Base-by-base conservation (phyloP, 192 early-diverging fungal genomes). In the Coemansia reversa region DNA sequence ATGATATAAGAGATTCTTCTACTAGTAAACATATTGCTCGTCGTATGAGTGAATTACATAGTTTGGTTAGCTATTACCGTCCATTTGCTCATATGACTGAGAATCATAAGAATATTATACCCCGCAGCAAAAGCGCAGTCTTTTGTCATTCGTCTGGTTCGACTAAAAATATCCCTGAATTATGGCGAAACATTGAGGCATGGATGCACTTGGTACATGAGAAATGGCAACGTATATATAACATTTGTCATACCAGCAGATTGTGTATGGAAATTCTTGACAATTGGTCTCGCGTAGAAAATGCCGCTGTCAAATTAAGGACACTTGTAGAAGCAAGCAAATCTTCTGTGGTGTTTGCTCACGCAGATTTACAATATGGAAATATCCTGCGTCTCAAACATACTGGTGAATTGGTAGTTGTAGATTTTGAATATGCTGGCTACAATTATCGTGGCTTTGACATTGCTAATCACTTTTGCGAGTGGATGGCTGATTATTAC, bases 281-380 rank as follows among this genome's bases (percentile, higher is more conserved):
- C 4, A 51, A 68, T 61, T 71, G 73, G 70, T 1, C 58, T 23
- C 28, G 55, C 47, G 27, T 75, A 2, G 55, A 77, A 52, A 58
- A 70, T 5, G 72, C 90, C 29, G 70, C 88, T 12, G 70, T 62
- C 18, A 69, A 61, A 42, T 54, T 95, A 22, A 58, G 76, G 19
- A 45, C 48, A 2, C 83, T 84, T 23, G 82, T 91, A 6, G 83
- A 81, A 3, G 56, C 83, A 0, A 23, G 24, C 20, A 84, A 87
- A 28, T 84, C 82, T 6, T 92, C 93, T 1, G 62, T 93, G 0
- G 91, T 96, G 14, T 94, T 96, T 82, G 87, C 88, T n/a, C 94
- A 96, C 69, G 94, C 91, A 60, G 94, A 96, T 66, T 54, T 81
- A 32, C 94, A 96, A 81, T 93, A 92, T 66, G 94, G 94, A 33